Evolutionary conservation across 768 basidiomycete genomes (phyloP), one percentile per base, ranked within the genome.

Genomic region (Daedaleopsis nitida): DNA sequence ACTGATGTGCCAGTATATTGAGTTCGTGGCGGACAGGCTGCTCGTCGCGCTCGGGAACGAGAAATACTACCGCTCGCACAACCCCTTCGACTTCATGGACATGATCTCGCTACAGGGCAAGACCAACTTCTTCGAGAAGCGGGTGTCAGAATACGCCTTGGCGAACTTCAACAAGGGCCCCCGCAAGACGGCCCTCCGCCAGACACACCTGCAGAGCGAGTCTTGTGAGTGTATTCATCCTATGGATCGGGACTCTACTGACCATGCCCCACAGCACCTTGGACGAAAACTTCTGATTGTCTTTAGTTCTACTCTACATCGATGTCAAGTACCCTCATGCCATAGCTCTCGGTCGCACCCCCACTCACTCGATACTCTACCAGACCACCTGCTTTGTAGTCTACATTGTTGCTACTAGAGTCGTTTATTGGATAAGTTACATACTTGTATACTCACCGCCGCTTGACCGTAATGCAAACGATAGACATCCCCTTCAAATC

Each of bases 101-200:
- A 86, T 94, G 84, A 96, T 96, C 49, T 96, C 94, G 16, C 78
- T 97, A 7, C 90, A 95, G 76, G 96, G 96, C 64, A 98, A 98
- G 80, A 93, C 95, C 43, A 95, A 97, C 77, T 97, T 97, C 75
- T 97, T 96, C 72, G 94, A 96, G 78, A 95, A 96, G 76, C 84
- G 95, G 1, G 96, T 97, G 4, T 94, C 92, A 3, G 90, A 92
- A 19, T 92, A 92, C 68, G 80, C 86, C 16, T 89, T 84, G 68
- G 89, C 90, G 10, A 79, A 83, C 52, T 80, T 90, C 58, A 82
- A 82, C 51, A 48, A 27, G 14, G 34, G 59, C 4, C 42, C 61
- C 5, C 64, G 1, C 21, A 19, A 23, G 51, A 53, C 6, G 44
- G 37, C 7, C 52, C 34, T 3, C 38, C 63, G 9, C 47, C 55